These are phyloP conservation scores for Globisporangium echinulatum DNA, from an alignment of 352 stramenopile genomes.

Conservation along the genomic window DNA sequence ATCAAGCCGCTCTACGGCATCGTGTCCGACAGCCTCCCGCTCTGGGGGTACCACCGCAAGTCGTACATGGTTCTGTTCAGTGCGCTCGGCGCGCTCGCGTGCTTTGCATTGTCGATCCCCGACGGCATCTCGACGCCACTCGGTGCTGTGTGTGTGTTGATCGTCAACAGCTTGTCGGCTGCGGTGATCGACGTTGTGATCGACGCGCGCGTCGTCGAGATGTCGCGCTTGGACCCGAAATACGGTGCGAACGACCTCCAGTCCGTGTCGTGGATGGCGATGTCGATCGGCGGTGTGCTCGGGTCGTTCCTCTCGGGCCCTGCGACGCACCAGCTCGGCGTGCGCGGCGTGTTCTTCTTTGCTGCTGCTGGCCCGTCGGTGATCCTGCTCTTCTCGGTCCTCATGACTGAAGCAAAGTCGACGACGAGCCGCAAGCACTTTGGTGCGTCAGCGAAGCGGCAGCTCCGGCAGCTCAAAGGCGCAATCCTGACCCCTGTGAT, in stretches of 20 bases:
- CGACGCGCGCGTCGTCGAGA: slow-evolving; percentile 95
- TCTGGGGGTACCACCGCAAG: slow-evolving; percentile 93
- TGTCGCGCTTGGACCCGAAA: slow-evolving; percentile 80
- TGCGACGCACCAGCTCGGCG: slow-evolving; percentile 86
- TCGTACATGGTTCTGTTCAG: slow-evolving; percentile 93
- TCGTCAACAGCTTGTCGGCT: slow-evolving; percentile 84
- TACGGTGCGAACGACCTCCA: slow-evolving; percentile 91
- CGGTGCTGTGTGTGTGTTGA: slow-evolving; percentile 48
- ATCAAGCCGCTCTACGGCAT: slow-evolving; percentile 96
- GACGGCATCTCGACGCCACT: slow-evolving; percentile 49
- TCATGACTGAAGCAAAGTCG: slow-evolving; percentile 82
- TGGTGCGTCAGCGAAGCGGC: slow-evolving; percentile 37
- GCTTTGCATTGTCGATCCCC: slow-evolving; percentile 52
- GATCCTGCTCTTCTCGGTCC: slow-evolving; percentile 84
- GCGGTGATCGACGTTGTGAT: slow-evolving; percentile 95
- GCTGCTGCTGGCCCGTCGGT: slow-evolving; percentile 86
- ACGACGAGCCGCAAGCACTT: slow-evolving; percentile 41
- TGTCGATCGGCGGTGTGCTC: slow-evolving; percentile 89
- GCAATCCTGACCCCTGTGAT: slow-evolving; percentile 87
- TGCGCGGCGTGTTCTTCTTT: slow-evolving; percentile 91
- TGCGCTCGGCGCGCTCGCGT: slow-evolving; percentile 46
- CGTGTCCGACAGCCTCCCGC: slow-evolving; percentile 91
- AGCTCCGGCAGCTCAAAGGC: slow-evolving; percentile 59
- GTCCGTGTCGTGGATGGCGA: slow-evolving; percentile 92
- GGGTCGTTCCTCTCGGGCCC: slow-evolving; percentile 90